Percentiles rank a stretch among this genome's conserved stretches.
phyloP scores from a whole-genome alignment of 2,329 filamentous ascomycete genomes.

The Pseudogymnoascus sp. region DNA sequence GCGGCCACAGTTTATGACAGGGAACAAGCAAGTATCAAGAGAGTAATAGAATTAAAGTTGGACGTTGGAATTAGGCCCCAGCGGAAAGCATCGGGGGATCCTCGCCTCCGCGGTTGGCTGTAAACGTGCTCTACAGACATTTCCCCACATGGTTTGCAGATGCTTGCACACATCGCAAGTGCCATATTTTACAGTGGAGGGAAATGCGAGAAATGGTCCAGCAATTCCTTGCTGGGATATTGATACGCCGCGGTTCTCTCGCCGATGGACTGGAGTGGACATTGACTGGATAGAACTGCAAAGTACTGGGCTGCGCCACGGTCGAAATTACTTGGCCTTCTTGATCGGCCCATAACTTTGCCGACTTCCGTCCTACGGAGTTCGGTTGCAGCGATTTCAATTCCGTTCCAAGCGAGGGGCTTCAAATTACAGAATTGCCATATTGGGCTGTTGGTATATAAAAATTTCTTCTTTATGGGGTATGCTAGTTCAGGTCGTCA shows the following conservation, averaged over 20 bases:
- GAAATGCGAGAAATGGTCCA: no score
- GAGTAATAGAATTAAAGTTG: conserved; percentile 20
- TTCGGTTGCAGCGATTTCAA: neutral
- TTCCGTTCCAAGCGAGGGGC: neutral
- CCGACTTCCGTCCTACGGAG: neutral
- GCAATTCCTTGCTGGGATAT: neutral
- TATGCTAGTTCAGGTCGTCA: neutral
- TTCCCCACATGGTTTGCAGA: neutral
- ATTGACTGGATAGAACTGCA: neutral
- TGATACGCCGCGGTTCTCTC: neutral
- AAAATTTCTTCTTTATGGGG: neutral
- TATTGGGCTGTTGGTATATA: neutral
- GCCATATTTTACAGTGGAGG: neutral
- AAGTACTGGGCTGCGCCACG: neutral
- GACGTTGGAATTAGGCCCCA: conserved; percentile 13
- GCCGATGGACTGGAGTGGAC: neutral
- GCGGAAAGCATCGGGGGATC: neutral
- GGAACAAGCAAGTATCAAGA: conserved; percentile 38
- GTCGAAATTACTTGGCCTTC: conserved; percentile 1
- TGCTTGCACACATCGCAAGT: neutral
- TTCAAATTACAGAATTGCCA: neutral
- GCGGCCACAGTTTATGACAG: neutral
- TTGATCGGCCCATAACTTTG: neutral
- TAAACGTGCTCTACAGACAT: neutral
- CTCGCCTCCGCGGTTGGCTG: neutral